A percentile compares a stretch with the other conserved stretches of the same genome.
Conservation (phyloP, 768 basidiomycete species). For the Mycena crocata region DNA sequence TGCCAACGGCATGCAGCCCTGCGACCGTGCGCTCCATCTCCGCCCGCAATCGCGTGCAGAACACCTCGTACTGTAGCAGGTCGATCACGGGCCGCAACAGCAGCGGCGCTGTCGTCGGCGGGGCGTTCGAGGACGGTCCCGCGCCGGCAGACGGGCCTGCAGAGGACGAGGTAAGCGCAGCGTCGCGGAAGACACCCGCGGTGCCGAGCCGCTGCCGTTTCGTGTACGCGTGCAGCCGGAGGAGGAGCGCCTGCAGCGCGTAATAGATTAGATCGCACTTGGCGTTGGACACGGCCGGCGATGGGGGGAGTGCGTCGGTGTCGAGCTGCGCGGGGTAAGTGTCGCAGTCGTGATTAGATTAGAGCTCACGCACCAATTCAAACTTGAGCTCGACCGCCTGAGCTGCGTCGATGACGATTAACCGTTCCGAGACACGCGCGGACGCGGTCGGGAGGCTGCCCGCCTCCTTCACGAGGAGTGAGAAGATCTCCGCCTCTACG, state of each 20-base stretch:
- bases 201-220: conserved; percentile 55
- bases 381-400: conserved; percentile 76
- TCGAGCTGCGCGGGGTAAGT: conserved; percentile 47
- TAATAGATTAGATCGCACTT: conserved; percentile 79
- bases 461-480: conserved; percentile 80
- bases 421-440: conserved; percentile 81
- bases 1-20: conserved; percentile 64
- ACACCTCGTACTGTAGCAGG: conserved; percentile 81
- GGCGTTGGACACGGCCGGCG: conserved; percentile 37
- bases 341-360: neutral
- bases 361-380: conserved; percentile 68
- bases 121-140: no score
- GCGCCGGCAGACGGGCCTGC: no score
- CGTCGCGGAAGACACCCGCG: conserved; percentile 36
- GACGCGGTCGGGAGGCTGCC: conserved; percentile 79
- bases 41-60: conserved; percentile 69
- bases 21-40: conserved; percentile 65
- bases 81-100: conserved; percentile 63
- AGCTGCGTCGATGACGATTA: conserved; percentile 82
- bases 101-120: conserved; percentile 23
- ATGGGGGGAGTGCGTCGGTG: conserved; percentile 33
- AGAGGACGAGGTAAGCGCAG: no score
- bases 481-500: conserved; percentile 85
- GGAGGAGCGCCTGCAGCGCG: conserved; percentile 70
- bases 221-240: conserved; percentile 65